These are phyloP conservation scores for Rubia balearica DNA, from an alignment of 305 asterid genomes.

Conservation along the genomic window DNA sequence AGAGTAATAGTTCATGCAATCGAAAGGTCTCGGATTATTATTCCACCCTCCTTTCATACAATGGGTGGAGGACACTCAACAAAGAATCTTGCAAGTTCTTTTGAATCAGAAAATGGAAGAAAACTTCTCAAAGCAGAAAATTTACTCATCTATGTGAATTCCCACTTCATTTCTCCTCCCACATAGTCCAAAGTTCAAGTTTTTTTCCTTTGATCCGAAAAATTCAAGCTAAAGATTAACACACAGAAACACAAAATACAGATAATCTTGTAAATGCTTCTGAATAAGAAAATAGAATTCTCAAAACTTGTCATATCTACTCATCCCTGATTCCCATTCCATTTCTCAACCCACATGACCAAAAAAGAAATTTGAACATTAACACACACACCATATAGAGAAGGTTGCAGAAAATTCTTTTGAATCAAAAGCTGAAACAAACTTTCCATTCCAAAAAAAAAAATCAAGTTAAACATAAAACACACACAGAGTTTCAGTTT, in stretches of 20 bases:
- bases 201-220: too few relatives aligned
- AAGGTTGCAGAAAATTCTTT: conserved; percentile 4
- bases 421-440: neutral
- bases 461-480: neutral
- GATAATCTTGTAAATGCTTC: too few relatives aligned
- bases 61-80: conserved; percentile 1
- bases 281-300: too few relatives aligned
- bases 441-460: neutral
- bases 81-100: conserved; percentile 8
- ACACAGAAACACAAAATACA: too few relatives aligned
- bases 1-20: neutral
- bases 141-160: neutral
- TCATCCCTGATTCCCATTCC: too few relatives aligned
- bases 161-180: neutral
- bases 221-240: too few relatives aligned
- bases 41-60: conserved; percentile 7
- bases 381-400: neutral
- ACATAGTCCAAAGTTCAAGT: neutral
- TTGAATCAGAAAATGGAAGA: neutral
- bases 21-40: neutral
- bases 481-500: neutral
- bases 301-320: too few relatives aligned
- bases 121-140: conserved; percentile 7
- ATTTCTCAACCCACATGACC: too few relatives aligned
- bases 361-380: neutral